A percentile compares a stretch with the other conserved stretches of the same genome.
These are phyloP conservation scores for Calonectria ilicicola DNA, from an alignment of 2,329 filamentous ascomycete genomes.

Conservation along the genomic window DNA sequence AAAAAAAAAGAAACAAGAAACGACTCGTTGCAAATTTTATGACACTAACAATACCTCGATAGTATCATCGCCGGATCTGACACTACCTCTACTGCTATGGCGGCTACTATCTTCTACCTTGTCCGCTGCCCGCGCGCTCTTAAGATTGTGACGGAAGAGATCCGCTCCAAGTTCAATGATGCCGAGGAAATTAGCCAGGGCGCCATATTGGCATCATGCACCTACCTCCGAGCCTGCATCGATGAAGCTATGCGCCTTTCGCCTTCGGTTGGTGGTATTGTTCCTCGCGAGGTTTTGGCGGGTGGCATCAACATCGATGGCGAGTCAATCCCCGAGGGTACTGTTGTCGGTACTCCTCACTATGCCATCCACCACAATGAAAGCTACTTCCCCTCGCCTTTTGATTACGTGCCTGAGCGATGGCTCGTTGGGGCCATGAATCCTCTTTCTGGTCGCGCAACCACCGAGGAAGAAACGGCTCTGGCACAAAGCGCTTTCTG, in stretches of 20 bases:
- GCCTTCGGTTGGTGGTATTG: constrained; percentile 69
- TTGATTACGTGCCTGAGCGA: constrained; percentile 71
- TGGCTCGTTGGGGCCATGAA: constrained; percentile 67
- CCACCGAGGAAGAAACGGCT: constrained; percentile 63
- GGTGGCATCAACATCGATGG: constrained; percentile 68
- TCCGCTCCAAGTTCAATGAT: constrained; percentile 62
- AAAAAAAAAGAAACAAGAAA: too few species aligned
- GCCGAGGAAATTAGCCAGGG: constrained; percentile 69
- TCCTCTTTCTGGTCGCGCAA: constrained; percentile 49
- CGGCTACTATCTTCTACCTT: constrained; percentile 73
- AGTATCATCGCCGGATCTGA: constrained; percentile 79
- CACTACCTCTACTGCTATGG: constrained; percentile 77
- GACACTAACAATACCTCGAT: constrained; percentile 15
- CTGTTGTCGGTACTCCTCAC: constrained; percentile 73
- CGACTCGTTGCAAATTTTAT: background rate
- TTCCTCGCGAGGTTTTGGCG: constrained; percentile 69
- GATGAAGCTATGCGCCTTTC: constrained; percentile 75
- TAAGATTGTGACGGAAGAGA: constrained; percentile 60
- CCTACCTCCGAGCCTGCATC: constrained; percentile 73
- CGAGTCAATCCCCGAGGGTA: constrained; percentile 66
- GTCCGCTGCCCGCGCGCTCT: constrained; percentile 63
- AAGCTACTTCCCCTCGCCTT: constrained; percentile 70
- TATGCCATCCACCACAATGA: constrained; percentile 78
- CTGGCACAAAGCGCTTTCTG: constrained; percentile 77
- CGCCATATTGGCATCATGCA: constrained; percentile 59